These are phyloP conservation scores for Taphrina confusa DNA, from an alignment of 1,139 yeast genomes.

Conservation along the genomic window DNA sequence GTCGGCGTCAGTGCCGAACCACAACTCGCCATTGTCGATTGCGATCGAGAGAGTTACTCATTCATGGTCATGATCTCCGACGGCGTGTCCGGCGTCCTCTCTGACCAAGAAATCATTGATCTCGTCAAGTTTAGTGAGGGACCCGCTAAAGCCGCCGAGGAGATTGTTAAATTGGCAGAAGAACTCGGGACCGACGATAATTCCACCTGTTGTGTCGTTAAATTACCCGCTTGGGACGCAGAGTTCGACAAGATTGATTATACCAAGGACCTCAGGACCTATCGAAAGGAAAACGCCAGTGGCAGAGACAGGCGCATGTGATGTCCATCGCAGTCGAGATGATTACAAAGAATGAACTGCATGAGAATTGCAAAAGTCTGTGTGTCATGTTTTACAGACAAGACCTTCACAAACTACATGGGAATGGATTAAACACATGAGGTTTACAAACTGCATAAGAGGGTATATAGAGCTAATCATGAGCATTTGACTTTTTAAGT, in stretches of 20 bases:
- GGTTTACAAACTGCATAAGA: neutral
- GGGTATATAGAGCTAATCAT: neutral
- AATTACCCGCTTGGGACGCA: conserved; percentile 73
- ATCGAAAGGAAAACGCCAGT: conserved; percentile 17
- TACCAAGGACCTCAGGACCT: conserved; percentile 26
- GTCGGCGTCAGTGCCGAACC: conserved; percentile 93
- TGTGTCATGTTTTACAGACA: too few species aligned
- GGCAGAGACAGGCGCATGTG: conserved; percentile 25
- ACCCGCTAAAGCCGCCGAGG: conserved; percentile 84
- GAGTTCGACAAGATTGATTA: conserved; percentile 25
- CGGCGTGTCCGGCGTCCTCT: conserved; percentile 76
- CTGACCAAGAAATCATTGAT: conserved; percentile 92
- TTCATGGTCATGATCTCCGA: conserved; percentile 78
- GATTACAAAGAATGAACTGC: too few species aligned
- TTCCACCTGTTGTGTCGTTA: conserved; percentile 80
- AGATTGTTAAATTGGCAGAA: conserved; percentile 78
- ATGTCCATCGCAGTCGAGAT: too few species aligned
- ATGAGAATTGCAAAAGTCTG: too few species aligned
- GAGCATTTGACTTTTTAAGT: too few species aligned
- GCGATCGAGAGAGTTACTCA: conserved; percentile 52
- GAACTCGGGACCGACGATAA: conserved; percentile 92
- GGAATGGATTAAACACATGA: neutral
- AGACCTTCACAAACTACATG: too few species aligned
- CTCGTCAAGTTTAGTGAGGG: conserved; percentile 63
- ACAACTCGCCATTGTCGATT: conserved; percentile 63